Evolutionary conservation across 1,139 yeast genomes (phyloP).

Genomic region (Komagataea norvegica): DNA sequence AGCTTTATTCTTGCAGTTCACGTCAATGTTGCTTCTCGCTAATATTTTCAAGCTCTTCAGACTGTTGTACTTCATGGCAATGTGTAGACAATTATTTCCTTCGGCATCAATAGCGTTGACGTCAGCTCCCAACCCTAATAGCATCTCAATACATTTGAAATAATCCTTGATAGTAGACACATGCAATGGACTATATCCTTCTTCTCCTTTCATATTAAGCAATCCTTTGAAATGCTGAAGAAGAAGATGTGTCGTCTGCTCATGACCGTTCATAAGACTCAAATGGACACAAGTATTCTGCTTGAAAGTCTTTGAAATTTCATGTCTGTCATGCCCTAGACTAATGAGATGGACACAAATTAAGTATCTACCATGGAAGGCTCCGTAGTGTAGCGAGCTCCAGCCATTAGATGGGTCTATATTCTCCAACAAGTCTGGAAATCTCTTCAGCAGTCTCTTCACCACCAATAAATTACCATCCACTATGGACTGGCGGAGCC

Average conservation of each 20-base stretch:
- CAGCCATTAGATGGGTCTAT: constrained; percentile 75
- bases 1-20: constrained; percentile 46
- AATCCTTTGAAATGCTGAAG: constrained; percentile 75
- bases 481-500: constrained; percentile 72
- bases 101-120: constrained; percentile 52
- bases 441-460: constrained; percentile 61
- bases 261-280: constrained; percentile 63
- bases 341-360: constrained; percentile 60
- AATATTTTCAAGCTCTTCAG: constrained; percentile 59
- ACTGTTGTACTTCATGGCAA: constrained; percentile 75
- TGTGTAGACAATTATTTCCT: constrained; percentile 76
- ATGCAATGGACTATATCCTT: constrained; percentile 68
- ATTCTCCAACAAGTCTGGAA: constrained; percentile 74
- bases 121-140: constrained; percentile 80
- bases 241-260: constrained; percentile 75
- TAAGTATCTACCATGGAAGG: constrained; percentile 73
- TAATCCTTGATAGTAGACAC: constrained; percentile 65
- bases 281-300: constrained; percentile 73
- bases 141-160: constrained; percentile 62
- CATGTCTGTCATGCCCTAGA: constrained; percentile 46
- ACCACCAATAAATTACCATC: constrained; percentile 72
- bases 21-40: constrained; percentile 46
- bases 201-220: constrained; percentile 55
- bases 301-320: constrained; percentile 54
- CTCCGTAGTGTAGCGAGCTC: constrained; percentile 86